Base-by-base conservation (phyloP, 2,329 filamentous ascomycete species). In the Exophiala sp. region DNA sequence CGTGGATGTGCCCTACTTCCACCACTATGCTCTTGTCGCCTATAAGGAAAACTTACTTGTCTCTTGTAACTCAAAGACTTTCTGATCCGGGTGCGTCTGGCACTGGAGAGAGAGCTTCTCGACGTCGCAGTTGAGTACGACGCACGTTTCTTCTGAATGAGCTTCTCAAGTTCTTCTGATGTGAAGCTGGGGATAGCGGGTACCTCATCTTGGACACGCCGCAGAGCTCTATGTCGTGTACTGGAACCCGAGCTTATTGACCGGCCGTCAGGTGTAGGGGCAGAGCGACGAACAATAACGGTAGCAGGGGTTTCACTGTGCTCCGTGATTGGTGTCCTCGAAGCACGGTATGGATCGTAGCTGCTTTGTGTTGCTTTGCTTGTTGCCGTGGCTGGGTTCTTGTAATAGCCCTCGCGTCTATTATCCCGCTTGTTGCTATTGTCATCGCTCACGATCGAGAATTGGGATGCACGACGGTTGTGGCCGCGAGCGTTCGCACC, bases 331-430 rank as follows among this genome's bases (percentile, higher is more conserved):
- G 73, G 70, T 48, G 77, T 70, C 57, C 77, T 75, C 2, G 85
- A 88, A 3, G 85, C 81, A 61, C 86, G 80, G 65, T 86, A 95
- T 0, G 89, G 88, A 65, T 95, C 90, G 60, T 95, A 95, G 66
- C 85, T 93, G 56, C 78, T 71, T 52, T 75, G 58, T 5, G 63
- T 65, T 5, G 68, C 35, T 64, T 79, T 59, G 62, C 74, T 64
- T 2, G 63, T 63, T 18, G 65, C 66, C 2, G 69, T 70, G 27
- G 60, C 65, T 1, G 75, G 71, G 27, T 73, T 68, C 48, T 75
- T 74, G 32, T 71, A 70, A 44, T 77, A 74, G 52, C 69, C 74
- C 52, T 73, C 69, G 42, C 72, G 70, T 1, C n/a, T n/a, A n/a
- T n/a, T n/a, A n/a, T n/a, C n/a, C n/a, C n/a, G n/a, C n/a, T n/a